phyloP scores from a whole-genome alignment of 495 filamentous ascomycete species.

The Penicillium lividum region DNA sequence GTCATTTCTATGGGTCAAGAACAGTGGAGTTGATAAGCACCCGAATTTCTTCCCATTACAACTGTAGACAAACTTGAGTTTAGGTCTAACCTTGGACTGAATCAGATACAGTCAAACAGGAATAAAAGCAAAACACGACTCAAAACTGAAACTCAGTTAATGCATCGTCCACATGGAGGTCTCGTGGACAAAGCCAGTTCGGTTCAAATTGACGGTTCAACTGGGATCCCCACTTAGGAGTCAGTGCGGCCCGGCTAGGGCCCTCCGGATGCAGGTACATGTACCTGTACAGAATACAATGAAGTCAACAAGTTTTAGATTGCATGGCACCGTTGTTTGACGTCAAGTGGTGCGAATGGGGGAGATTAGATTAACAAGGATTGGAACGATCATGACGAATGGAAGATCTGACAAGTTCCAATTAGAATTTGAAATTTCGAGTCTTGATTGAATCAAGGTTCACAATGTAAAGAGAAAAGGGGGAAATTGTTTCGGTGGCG shows the following conservation, averaged over 20 bases:
- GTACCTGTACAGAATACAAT: neutral
- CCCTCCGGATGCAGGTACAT: conserved; percentile 22
- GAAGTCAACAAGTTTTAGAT: neutral
- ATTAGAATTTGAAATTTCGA: neutral
- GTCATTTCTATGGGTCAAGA: conserved; percentile 8
- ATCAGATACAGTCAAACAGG: neutral
- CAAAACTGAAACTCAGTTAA: conserved; percentile 23
- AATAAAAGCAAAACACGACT: conserved; percentile 5
- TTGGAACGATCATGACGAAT: conserved; percentile 2
- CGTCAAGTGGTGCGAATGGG: conserved; percentile 3
- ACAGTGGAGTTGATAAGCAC: conserved; percentile 9
- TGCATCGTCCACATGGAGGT: conserved; percentile 29
- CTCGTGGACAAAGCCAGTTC: conserved; percentile 23
- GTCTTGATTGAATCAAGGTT: neutral
- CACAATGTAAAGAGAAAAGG: neutral
- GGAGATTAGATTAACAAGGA: neutral
- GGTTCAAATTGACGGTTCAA: neutral
- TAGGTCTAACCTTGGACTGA: neutral
- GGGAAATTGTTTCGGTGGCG: conserved; percentile 1
- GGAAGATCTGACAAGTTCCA: neutral
- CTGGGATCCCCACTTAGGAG: conserved; percentile 12
- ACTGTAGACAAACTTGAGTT: neutral
- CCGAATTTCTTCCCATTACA: neutral
- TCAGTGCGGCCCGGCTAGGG: conserved; percentile 23
- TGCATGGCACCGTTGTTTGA: neutral